phyloP scores from a whole-genome alignment of 2,329 filamentous ascomycete genomes.

The Trichophyton rubrum region DNA sequence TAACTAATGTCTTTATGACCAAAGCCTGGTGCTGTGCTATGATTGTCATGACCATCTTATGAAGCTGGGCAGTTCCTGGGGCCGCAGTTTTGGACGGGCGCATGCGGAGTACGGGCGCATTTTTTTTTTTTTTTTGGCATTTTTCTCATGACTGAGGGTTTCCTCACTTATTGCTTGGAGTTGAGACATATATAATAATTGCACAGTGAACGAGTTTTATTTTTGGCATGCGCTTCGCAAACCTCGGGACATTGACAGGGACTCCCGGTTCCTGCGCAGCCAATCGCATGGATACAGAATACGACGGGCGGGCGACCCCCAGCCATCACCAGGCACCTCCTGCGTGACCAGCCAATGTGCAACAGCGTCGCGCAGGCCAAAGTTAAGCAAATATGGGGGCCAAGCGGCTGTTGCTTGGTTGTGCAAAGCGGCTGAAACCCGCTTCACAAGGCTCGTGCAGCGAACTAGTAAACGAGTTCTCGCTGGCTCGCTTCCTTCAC shows the following conservation, averaged over 20 bases:
- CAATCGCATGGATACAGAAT: slow-evolving; percentile 1
- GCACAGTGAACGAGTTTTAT: not conserved
- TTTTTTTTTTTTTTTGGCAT: not conserved
- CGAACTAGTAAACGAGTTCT: not conserved
- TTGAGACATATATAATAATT: slow-evolving; percentile 1
- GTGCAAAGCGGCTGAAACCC: slow-evolving; percentile 3
- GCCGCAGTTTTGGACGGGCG: not conserved
- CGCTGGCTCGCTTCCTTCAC: not conserved
- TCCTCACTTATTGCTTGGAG: not conserved
- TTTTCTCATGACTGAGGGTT: not conserved
- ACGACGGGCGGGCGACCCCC: not conserved
- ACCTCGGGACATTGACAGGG: not conserved
- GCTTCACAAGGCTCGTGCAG: not conserved
- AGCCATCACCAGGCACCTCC: not conserved
- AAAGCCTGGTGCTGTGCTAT: not conserved
- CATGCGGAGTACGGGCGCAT: not conserved
- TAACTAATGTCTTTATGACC: not conserved
- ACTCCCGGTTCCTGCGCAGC: not conserved
- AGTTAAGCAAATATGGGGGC: slow-evolving; percentile 1
- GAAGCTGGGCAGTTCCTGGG: not conserved
- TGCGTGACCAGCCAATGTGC: not conserved
- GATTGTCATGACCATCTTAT: not conserved
- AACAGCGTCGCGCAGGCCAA: not conserved
- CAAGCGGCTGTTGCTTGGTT: not conserved
- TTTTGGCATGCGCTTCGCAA: not conserved